Evolutionary conservation across 2,329 filamentous ascomycete species (phyloP).

Genomic region (Colletotrichum sp.): DNA sequence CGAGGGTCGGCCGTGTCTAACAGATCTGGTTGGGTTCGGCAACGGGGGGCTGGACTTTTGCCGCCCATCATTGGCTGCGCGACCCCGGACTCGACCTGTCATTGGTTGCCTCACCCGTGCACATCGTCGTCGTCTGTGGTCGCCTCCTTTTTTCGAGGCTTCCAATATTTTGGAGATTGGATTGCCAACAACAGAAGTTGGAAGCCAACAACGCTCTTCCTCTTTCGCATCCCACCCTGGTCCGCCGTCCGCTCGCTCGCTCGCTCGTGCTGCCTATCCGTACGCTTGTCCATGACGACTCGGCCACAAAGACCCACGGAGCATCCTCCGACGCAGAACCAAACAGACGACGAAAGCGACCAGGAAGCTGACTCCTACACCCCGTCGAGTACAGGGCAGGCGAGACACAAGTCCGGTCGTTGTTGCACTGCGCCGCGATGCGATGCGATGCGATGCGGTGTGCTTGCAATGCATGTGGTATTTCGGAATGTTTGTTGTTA

Average conservation of each 20-base stretch:
- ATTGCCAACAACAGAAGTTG: constrained; percentile 1
- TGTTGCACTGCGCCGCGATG: background rate
- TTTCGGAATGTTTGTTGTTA: background rate
- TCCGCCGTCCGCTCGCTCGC: background rate
- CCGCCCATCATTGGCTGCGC: constrained; percentile 11
- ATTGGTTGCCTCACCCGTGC: constrained; percentile 22
- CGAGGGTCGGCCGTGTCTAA: background rate
- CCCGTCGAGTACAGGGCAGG: constrained; percentile 4
- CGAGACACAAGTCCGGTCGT: background rate
- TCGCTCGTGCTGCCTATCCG: background rate
- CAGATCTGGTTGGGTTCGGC: constrained; percentile 13
- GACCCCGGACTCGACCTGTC: background rate
- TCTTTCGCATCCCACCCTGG: background rate
- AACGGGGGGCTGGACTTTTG: constrained; percentile 9
- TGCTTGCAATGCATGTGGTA: constrained; percentile 4
- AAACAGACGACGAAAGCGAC: background rate
- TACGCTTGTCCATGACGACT: background rate
- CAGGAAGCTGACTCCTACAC: constrained; percentile 18
- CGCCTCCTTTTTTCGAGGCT: constrained; percentile 21
- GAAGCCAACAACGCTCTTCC: background rate
- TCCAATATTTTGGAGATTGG: background rate
- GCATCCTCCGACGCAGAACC: constrained; percentile 5
- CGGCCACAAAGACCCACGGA: constrained; percentile 1
- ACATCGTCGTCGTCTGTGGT: constrained; percentile 13
- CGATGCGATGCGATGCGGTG: background rate